Percentiles rank a stretch among this genome's conserved stretches.
Conservation (phyloP, 495 filamentous ascomycete genomes). For the Podospora sp. region DNA sequence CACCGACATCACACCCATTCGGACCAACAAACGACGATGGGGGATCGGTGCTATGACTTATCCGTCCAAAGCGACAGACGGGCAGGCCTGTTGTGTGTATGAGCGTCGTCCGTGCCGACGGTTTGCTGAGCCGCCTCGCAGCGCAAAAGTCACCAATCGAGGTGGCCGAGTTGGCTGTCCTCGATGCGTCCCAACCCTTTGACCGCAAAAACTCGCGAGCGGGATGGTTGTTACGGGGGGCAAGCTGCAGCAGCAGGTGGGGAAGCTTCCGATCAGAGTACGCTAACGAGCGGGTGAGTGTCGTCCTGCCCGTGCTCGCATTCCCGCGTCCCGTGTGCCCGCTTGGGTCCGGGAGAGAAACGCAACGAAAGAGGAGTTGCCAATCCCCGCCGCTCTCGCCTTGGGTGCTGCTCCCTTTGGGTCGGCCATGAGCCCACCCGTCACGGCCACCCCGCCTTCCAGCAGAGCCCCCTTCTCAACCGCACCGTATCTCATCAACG, state of each 20-base stretch:
- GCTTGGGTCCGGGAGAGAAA: constrained; percentile 5
- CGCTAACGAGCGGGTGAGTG: constrained; percentile 27
- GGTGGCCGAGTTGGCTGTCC: background rate
- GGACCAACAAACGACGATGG: background rate
- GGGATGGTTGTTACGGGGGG: constrained; percentile 17
- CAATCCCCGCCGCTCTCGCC: background rate
- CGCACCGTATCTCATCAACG: background rate
- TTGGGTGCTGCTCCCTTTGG: background rate
- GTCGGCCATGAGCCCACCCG: background rate
- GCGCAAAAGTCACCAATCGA: constrained; percentile 1
- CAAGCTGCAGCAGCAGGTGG: constrained; percentile 16
- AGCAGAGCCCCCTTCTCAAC: background rate
- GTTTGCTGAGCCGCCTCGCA: background rate
- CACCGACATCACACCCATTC: background rate
- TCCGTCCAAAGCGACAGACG: background rate
- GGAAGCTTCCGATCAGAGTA: constrained; percentile 18
- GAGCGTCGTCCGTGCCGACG: background rate
- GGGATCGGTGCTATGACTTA: background rate
- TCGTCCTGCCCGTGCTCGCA: constrained; percentile 26
- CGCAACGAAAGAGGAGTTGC: background rate
- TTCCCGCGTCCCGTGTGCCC: constrained; percentile 27
- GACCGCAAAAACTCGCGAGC: background rate
- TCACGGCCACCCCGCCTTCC: background rate
- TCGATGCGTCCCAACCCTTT: background rate
- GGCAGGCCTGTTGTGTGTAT: too few relatives aligned